These are phyloP conservation scores for Thielaviopsis euricoi DNA, from an alignment of 2,329 filamentous ascomycete species.

Conservation along the genomic window DNA sequence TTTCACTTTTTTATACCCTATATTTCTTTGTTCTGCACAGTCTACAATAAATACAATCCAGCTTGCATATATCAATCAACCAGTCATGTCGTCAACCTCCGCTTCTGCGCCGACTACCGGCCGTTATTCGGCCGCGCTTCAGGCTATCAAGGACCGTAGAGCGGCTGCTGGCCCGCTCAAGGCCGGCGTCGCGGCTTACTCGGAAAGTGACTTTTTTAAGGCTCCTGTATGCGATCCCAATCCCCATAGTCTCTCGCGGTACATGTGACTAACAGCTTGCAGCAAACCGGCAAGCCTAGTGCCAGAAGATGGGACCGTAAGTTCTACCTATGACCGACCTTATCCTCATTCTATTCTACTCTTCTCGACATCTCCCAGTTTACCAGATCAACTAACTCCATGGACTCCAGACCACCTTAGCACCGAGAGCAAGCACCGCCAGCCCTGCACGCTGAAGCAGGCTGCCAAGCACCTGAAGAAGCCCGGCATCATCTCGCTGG, in stretches of 20 bases:
- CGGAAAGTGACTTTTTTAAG: conserved; percentile 74
- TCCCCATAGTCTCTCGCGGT: neutral
- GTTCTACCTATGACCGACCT: too few species aligned
- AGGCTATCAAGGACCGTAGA: conserved; percentile 50
- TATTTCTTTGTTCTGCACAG: neutral
- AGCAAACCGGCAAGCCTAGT: conserved; percentile 45
- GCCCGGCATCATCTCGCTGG: conserved; percentile 77
- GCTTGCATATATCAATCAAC: neutral
- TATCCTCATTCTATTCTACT: too few species aligned
- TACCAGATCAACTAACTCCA: conserved; percentile 6
- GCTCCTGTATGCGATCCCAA: conserved; percentile 35
- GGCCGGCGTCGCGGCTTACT: conserved; percentile 59
- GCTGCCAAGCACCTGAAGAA: conserved; percentile 66
- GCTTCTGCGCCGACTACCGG: conserved; percentile 1
- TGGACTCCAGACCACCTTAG: conserved; percentile 35
- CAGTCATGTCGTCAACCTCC: conserved; percentile 4
- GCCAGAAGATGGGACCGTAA: conserved; percentile 74
- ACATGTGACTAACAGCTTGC: neutral
- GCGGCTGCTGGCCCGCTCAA: conserved; percentile 55
- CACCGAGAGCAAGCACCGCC: conserved; percentile 40
- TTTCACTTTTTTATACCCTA: too few species aligned
- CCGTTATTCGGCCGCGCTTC: conserved; percentile 21
- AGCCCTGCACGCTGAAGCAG: conserved; percentile 61
- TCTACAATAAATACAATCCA: neutral
- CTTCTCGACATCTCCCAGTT: neutral